Evolutionary conservation across 805 yeast genomes (phyloP).

Genomic region (Saccharomycodes ludwigii): DNA sequence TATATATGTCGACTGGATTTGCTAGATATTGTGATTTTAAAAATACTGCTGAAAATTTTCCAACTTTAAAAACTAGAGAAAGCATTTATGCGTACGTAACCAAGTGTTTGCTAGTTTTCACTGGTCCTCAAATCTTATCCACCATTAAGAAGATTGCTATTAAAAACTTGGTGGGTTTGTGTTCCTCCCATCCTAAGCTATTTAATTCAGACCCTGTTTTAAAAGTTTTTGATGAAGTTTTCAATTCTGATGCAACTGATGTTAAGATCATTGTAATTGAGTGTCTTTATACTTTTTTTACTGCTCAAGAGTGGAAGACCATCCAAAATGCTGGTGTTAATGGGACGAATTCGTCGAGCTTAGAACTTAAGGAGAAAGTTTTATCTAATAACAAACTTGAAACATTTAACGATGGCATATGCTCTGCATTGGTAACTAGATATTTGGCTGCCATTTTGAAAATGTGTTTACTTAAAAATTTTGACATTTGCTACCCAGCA

Average conservation of each 20-base stretch:
- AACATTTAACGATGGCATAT: conserved; percentile 52
- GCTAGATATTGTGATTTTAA: conserved; percentile 62
- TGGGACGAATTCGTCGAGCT: conserved; percentile 23
- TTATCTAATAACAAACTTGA: conserved; percentile 36
- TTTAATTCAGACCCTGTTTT: conserved; percentile 47
- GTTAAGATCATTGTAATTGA: conserved; percentile 41
- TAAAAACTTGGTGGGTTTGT: conserved; percentile 43
- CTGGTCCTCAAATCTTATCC: conserved; percentile 25
- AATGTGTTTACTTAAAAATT: conserved; percentile 35
- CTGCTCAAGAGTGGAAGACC: conserved; percentile 39
- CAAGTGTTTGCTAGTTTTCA: conserved; percentile 45
- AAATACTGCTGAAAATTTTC: conserved; percentile 27
- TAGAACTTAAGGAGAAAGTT: conserved; percentile 32
- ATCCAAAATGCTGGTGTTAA: conserved; percentile 29
- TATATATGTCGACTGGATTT: conserved; percentile 56
- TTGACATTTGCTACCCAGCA: conserved; percentile 36
- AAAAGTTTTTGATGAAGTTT: conserved; percentile 37
- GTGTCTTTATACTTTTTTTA: conserved; percentile 46
- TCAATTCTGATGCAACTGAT: conserved; percentile 26
- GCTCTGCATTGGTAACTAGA: conserved; percentile 60
- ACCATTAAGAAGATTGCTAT: conserved; percentile 39
- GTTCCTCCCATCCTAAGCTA: conserved; percentile 52
- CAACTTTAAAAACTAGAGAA: conserved; percentile 36
- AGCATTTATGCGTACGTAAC: conserved; percentile 45
- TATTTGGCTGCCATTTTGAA: conserved; percentile 38